Evolutionary conservation across 2,329 filamentous ascomycete genomes (phyloP).

Genomic region (Diaporthe humulicola): DNA sequence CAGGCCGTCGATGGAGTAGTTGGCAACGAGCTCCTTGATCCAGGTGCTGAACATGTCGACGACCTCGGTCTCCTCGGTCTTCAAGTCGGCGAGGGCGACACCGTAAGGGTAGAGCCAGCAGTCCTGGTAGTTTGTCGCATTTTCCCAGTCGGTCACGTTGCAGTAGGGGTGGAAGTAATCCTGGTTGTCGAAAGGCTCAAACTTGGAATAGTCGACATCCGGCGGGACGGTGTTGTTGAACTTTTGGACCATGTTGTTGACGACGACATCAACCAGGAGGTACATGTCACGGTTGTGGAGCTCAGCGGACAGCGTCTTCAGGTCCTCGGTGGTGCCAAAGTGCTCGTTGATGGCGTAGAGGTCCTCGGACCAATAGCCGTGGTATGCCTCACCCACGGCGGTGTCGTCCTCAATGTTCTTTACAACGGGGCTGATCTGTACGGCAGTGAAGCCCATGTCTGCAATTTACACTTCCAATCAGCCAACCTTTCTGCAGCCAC

Average conservation of each 20-base stretch:
- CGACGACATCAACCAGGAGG: slow-evolving; percentile 64
- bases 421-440: slow-evolving; percentile 72
- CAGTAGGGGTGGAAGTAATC: slow-evolving; percentile 74
- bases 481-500: slow-evolving; percentile 14
- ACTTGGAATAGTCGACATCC: slow-evolving; percentile 58
- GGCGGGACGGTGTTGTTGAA: slow-evolving; percentile 52
- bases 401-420: slow-evolving; percentile 52
- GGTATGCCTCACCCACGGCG: slow-evolving; percentile 55
- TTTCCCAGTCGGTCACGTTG: slow-evolving; percentile 64
- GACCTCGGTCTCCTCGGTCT: slow-evolving; percentile 66
- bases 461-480: slow-evolving; percentile 7
- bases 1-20: slow-evolving; percentile 73
- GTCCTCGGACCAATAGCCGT: slow-evolving; percentile 68
- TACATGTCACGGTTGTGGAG: slow-evolving; percentile 51
- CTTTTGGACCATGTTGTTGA: slow-evolving; percentile 67
- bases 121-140: slow-evolving; percentile 60
- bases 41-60: slow-evolving; percentile 67
- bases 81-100: slow-evolving; percentile 72
- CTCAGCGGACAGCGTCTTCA: slow-evolving; percentile 66
- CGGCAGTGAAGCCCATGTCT: slow-evolving; percentile 69
- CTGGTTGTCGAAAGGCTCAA: slow-evolving; percentile 61
- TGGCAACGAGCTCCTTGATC: slow-evolving; percentile 68
- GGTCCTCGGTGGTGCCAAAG: slow-evolving; percentile 70
- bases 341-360: slow-evolving; percentile 67
- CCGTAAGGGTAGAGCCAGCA: slow-evolving; percentile 67